Conservation (phyloP, 176 grass and related monocot species). For the Elaeis guineensis region DNA sequence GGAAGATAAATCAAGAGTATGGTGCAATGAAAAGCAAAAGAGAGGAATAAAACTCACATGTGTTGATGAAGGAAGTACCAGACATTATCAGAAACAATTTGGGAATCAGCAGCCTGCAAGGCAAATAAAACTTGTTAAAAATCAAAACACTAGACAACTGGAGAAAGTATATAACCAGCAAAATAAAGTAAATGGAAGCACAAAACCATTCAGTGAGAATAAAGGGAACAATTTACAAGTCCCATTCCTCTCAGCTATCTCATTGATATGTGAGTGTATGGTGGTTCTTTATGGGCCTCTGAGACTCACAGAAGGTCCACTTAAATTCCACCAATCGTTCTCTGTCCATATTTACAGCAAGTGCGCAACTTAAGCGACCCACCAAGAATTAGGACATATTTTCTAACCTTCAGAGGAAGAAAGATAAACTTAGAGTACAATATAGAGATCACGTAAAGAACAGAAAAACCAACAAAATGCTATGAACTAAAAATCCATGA, state of each 20-base stretch:
- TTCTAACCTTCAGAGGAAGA: background rate
- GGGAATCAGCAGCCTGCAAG: conserved; percentile 76
- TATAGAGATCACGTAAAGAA: background rate
- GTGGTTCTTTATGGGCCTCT: conserved; percentile 30
- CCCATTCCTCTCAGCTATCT: too few species aligned
- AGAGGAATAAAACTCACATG: conserved; percentile 39
- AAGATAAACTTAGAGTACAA: background rate
- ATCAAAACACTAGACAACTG: background rate
- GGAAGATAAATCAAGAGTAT: too few species aligned
- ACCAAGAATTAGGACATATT: conserved; percentile 43
- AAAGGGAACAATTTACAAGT: too few species aligned
- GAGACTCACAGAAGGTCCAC: conserved; percentile 21
- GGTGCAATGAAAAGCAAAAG: background rate
- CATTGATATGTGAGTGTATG: conserved; percentile 6
- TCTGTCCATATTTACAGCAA: conserved; percentile 49
- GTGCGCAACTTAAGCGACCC: conserved; percentile 22
- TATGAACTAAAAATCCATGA: too few species aligned
- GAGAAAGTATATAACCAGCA: background rate
- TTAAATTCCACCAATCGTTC: conserved; percentile 34
- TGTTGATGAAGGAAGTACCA: conserved; percentile 95
- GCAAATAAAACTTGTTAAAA: conserved; percentile 16
- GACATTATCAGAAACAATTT: conserved; percentile 89
- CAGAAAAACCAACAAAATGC: too few species aligned
- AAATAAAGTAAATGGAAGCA: background rate
- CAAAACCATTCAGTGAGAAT: background rate